These are phyloP conservation scores for Cytospora mali DNA, from an alignment of 2,329 filamentous ascomycete genomes.

Conservation along the genomic window DNA sequence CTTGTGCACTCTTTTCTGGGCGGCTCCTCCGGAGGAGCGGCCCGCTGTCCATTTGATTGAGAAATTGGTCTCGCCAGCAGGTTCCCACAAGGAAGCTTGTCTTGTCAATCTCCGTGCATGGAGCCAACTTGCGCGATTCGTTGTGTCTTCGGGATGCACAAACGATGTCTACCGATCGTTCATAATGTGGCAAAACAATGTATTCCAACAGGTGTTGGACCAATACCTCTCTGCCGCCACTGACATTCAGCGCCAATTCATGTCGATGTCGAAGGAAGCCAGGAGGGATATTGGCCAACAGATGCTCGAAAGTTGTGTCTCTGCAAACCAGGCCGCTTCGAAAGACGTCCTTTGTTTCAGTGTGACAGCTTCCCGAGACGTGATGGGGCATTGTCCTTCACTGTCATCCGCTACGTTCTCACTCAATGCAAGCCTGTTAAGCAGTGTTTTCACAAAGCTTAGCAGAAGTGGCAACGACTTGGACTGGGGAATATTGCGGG, in stretches of 20 bases:
- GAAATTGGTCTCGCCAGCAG: slow-evolving; percentile 59
- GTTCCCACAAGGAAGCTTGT: slow-evolving; percentile 68
- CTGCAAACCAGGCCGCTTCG: slow-evolving; percentile 54
- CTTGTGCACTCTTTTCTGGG: slow-evolving; percentile 68
- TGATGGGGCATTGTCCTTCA: slow-evolving; percentile 49
- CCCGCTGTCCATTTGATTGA: slow-evolving; percentile 59
- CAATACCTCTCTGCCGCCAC: slow-evolving; percentile 60
- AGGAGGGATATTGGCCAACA: slow-evolving; percentile 47
- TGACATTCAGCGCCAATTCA: slow-evolving; percentile 59
- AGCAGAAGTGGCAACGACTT: slow-evolving; percentile 45
- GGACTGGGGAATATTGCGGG: slow-evolving; percentile 52
- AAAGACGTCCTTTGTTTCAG: slow-evolving; percentile 56
- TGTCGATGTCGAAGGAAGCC: slow-evolving; percentile 50
- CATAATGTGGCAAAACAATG: slow-evolving; percentile 57
- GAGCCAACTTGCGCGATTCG: slow-evolving; percentile 62
- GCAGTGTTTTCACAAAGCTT: slow-evolving; percentile 54
- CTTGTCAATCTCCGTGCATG: slow-evolving; percentile 66
- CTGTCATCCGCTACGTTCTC: slow-evolving; percentile 52
- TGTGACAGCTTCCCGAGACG: slow-evolving; percentile 52
- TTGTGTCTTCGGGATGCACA: slow-evolving; percentile 51
- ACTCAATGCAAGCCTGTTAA: slow-evolving; percentile 53
- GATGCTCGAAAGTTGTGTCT: slow-evolving; percentile 53
- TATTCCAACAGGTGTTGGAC: slow-evolving; percentile 59
- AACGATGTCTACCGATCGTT: slow-evolving; percentile 51
- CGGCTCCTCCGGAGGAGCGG: slow-evolving; percentile 56